Base-by-base conservation (phyloP, 2,329 filamentous ascomycete species). In the Penicillium sp. region DNA sequence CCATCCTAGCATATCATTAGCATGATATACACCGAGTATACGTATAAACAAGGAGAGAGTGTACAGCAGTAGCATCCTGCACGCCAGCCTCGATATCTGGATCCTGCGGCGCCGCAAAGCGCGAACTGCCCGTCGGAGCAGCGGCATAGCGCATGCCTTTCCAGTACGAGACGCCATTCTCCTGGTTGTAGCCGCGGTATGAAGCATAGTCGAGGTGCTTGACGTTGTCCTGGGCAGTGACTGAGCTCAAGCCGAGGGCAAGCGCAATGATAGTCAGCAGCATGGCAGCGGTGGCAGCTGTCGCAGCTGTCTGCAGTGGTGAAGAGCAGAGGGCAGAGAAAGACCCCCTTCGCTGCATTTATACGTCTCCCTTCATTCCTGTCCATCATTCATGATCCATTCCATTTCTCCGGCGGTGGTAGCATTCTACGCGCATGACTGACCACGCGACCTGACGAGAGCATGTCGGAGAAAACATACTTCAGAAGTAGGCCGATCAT, bases 141-240 rank as follows among this genome's bases (percentile, higher is more conserved):
- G 86, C 84, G 1, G 89, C 89, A 74, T 84, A 94, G 45, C 88
- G 83, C 61, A 94, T 83, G 1, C 88, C 89, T 7, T 90, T 79
- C 87, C 88, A 93, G 68, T 87, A 80, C 2, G 81, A 84, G 48
- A 91, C 74, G 1, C 85, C 86, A 62, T 82, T 82, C 0, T 71
- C 62, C 1, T 80, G 74, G 1, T 75, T 66, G 3, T 74, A 71
- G 8, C 89, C 89, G 50, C 78, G 70, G 65, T 91, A 91, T 24
- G 77, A 81, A 28, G 85, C 81, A 66, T 91, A 92, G 3, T 79
- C 80, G 21, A 92, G 76, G 6, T 50, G 35, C 21, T 35, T 47
- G 18, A 45, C 18, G 18, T 47, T 47, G 28, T 38, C 45, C 14
- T 28, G 35, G 26, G 23, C 23, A 20, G 21, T 14, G 11, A 26